Evolutionary conservation across 495 filamentous ascomycete genomes (phyloP).

Genomic region (Aspergillus incahuasiensis): DNA sequence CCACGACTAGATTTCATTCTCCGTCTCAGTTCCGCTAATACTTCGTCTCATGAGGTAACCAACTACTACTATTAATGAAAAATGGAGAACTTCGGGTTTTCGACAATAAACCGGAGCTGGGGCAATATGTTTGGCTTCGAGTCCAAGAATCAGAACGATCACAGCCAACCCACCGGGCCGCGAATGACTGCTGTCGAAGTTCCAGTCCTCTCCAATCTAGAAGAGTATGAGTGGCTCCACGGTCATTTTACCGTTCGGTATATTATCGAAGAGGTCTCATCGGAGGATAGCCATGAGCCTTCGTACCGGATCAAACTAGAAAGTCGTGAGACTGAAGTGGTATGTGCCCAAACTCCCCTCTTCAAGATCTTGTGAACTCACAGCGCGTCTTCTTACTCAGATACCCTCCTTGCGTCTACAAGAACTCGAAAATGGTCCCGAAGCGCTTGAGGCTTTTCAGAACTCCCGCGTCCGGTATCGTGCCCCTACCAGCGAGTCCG

Average conservation of each 20-base stretch:
- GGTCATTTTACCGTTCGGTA: conserved; percentile 39
- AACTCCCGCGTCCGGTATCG: conserved; percentile 4
- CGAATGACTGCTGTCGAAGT: conserved; percentile 30
- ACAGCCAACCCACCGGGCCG: neutral
- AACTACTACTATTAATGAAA: neutral
- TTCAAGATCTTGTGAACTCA: neutral
- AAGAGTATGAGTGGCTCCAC: conserved; percentile 47
- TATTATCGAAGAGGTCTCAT: conserved; percentile 28
- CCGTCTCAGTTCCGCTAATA: neutral
- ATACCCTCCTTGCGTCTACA: conserved; percentile 26
- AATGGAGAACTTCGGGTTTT: neutral
- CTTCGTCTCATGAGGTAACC: neutral
- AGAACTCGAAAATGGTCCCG: conserved; percentile 27
- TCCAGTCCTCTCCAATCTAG: conserved; percentile 30
- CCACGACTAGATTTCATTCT: neutral
- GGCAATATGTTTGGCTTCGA: neutral
- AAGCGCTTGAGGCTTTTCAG: conserved; percentile 29
- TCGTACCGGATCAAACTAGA: conserved; percentile 43
- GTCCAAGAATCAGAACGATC: neutral
- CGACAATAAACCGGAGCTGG: neutral
- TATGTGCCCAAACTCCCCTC: conserved; percentile 21
- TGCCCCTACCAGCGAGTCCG: neutral
- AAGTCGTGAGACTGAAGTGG: conserved; percentile 43
- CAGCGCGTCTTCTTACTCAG: conserved; percentile 13
- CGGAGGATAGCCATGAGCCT: conserved; percentile 19